Evolutionary conservation across 1,284 basidiomycete genomes (phyloP).

Genomic region (Cutaneotrichosporon cutaneum): DNA sequence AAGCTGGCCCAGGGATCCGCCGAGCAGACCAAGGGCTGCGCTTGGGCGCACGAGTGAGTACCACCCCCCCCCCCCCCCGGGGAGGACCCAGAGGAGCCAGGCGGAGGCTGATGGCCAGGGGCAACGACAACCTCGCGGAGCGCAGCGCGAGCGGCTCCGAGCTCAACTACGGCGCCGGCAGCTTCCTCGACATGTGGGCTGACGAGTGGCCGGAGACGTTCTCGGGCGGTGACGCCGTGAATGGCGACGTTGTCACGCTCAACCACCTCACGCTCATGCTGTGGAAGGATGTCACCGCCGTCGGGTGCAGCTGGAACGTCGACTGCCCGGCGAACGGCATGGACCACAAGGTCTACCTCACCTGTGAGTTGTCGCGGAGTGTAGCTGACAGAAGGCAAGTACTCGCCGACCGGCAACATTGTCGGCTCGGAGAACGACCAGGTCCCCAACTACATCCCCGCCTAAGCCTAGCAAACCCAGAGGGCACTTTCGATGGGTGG

Average conservation of each 20-base stretch:
- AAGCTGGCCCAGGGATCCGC: conserved; percentile 1
- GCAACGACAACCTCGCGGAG: background rate
- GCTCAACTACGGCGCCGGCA: too few relatives aligned
- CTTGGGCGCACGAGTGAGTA: conserved; percentile 4
- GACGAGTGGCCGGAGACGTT: conserved; percentile 23
- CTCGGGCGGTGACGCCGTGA: conserved; percentile 29
- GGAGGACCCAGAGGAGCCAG: too few relatives aligned
- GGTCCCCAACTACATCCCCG: background rate
- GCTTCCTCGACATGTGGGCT: conserved; percentile 10
- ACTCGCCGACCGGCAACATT: background rate
- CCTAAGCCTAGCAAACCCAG: background rate
- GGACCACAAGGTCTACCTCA: background rate
- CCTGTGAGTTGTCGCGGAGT: background rate
- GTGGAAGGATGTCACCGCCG: conserved; percentile 41
- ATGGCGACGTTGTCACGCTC: conserved; percentile 10
- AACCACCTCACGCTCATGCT: conserved; percentile 48
- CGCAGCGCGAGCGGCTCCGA: too few relatives aligned
- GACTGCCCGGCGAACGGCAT: conserved; percentile 3
- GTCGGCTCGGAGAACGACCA: background rate
- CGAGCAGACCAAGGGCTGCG: background rate
- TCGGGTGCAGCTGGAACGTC: conserved; percentile 38
- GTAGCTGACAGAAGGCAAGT: background rate
- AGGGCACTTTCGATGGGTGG: background rate
- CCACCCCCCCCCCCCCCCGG: background rate
- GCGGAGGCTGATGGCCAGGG: background rate